Percentiles rank a stretch among this genome's conserved stretches.
Conservation (phyloP, 2,329 filamentous ascomycete species). For the Metarhizium album region DNA sequence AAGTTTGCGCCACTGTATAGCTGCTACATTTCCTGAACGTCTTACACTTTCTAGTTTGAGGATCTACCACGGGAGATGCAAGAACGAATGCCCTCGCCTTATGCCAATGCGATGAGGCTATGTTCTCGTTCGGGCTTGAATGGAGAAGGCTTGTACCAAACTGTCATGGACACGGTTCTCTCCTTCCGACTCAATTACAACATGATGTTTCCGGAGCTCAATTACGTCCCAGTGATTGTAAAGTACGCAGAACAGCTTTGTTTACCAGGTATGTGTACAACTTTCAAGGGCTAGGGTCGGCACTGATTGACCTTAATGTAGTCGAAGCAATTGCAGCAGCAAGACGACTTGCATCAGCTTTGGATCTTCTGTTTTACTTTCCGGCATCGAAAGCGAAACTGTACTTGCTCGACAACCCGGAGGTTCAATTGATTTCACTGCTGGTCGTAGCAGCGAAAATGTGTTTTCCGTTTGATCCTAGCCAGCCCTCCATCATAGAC, state of each 20-base stretch:
- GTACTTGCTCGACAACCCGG: constrained; percentile 53
- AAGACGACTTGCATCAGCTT: constrained; percentile 32
- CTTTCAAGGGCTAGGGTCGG: constrained; percentile 16
- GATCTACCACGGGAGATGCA: constrained; percentile 54
- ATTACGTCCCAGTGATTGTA: constrained; percentile 56
- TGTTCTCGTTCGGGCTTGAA: constrained; percentile 29
- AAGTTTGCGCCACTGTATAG: constrained; percentile 16
- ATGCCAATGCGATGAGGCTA: constrained; percentile 48
- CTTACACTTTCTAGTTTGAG: constrained; percentile 31
- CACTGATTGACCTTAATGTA: constrained; percentile 25
- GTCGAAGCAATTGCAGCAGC: constrained; percentile 37
- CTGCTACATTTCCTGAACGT: not conserved
- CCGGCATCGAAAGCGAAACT: constrained; percentile 33
- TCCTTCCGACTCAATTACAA: constrained; percentile 59
- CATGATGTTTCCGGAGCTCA: constrained; percentile 62
- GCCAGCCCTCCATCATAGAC: constrained; percentile 27
- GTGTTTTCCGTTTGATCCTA: constrained; percentile 60
- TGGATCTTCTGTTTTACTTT: constrained; percentile 45
- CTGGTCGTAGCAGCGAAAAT: constrained; percentile 71
- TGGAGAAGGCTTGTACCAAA: constrained; percentile 51
- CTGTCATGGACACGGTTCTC: constrained; percentile 49
- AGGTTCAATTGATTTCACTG: constrained; percentile 60
- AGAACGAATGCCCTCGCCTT: constrained; percentile 50
- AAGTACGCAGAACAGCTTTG: constrained; percentile 61
- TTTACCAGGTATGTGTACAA: constrained; percentile 49